Evolutionary conservation across 306 rosid genomes (phyloP), one percentile per base, ranked within the genome.

Genomic region (Arachis hypogaea): DNA sequence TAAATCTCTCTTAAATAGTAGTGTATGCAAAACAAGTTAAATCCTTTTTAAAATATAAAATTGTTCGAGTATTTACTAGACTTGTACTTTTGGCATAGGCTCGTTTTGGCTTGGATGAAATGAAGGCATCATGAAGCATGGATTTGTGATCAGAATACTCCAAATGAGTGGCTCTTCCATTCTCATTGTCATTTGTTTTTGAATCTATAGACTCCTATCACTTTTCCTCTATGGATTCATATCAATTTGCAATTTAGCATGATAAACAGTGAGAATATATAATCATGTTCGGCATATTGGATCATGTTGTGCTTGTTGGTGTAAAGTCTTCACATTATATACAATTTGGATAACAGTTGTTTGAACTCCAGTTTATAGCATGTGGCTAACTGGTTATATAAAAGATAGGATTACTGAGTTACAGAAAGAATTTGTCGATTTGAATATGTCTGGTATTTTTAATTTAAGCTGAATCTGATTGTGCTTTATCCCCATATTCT

Each of bases 31-130:
- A 33, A 22, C 28, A 22, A 22, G 28, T 33, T 33, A 33, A 33
- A 33, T 33, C 38, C 38, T 2, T 43, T 43, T 43, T 43, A 43
- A 7, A 46, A 46, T 46, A 2, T 8, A 46, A 10, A 49, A 49
- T 10, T 11, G 11, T n/a, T 52, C 16, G 4, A n/a, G 6, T 52
- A 22, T 14, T n/a, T n/a, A 52, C 58, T 52, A n/a, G 6, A 66
- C 59, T 75, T 67, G 36, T 65, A 64, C 11, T 77, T 78, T 12
- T 85, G 80, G 51, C 54, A 60, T 88, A 95, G 99, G 90, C 86
- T 66, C 86, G 96, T 9, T 77, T 86, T 30, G 96, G 98, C 68
- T 74, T 95, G 93, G 97, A 95, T 82, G 99, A 92, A 2, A 56
- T 95, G 81, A 95, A 90, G 88, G 96, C 92, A 0, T 83, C 90